Evolutionary conservation across 106 monocot species (phyloP), one percentile per base, ranked within the genome.

Genomic region (Alisma plantagoaquatica): DNA sequence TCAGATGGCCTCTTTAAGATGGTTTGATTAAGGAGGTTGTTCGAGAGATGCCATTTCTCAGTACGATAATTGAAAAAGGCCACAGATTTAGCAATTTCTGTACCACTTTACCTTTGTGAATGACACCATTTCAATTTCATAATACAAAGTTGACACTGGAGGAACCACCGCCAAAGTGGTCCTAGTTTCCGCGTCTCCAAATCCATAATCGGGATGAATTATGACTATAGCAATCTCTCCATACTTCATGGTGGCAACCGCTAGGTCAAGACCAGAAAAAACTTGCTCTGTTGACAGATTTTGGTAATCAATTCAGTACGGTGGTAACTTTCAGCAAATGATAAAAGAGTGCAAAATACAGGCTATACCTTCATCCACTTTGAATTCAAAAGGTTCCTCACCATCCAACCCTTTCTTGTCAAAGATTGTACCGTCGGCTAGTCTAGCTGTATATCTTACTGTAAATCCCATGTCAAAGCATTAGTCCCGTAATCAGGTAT

Each of bases 241-340:
- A 53, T 98, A 84, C 71, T 98, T 98, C 96, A 98, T 98, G 16
- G 73, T 76, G 63, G 79, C 21, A 16, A 98, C 76, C 43, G 88
- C 84, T 10, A 31, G 43, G 46, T 98, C 96, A 10, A 98, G 62
- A 22, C 84, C 89, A 31, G 68, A 72, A 57, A 98, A 76, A 12
- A 89, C 96, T 81, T 98, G 75, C 25, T 89, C 94, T 93, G 64
- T 18, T 29, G 6, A 64, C 23, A 24, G 7, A 43, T 42, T 14
- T 20, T 20, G 2, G 5, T 16, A 54, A 19, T 6, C 1, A 33
- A 51, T 8, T 15, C 18, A 10, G 11, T 33, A 43, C 9, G 25
- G 27, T 1, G 43, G 20, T 2, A 0, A 42, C 42, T 7, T 23
- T 27, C 19, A 3, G 38, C 31, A 35, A 20, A 43, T 16, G 1